Evolutionary conservation across 1,284 basidiomycete species (phyloP), one percentile per base, ranked within the genome.

Genomic region (Austroboletus sp.): DNA sequence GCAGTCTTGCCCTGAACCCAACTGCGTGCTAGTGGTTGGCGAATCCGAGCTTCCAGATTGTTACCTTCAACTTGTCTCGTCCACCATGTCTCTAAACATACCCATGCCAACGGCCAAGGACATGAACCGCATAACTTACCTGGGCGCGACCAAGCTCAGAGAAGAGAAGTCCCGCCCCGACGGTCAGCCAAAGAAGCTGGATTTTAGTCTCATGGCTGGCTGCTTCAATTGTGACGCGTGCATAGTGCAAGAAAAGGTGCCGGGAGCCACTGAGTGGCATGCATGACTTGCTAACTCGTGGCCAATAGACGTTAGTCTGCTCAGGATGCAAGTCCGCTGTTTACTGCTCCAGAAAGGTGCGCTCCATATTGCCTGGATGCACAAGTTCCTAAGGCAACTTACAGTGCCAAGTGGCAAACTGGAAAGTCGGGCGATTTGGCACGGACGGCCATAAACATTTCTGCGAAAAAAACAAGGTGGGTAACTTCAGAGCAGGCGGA

Each of bases 391-490:
- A 21, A 52, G 33, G 32, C 7, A n/a, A 27, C 0, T 15, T 37
- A 13, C 29, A 63, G 61, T 67, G 65, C 45, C 61, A 67, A 50
- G 44, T 62, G 12, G 46, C 53, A 21, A 42, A 65, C 40, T 67
- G 65, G 61, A 63, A 63, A 50, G 21, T 7, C 10, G 65, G 61
- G 21, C 53, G 47, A 31, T 42, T 58, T 21, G 65, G 65, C 13
- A 43, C 57, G 3, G 56, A 59, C 15, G 62, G 62, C 6, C 69
- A 69, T 37, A 68, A 65, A 36, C n/a, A 48, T 25, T 58, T 69
- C 23, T 69, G 67, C 43, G 47, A 58, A 32, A 59, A 55, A 39
- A 69, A 71, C 44, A 67, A 69, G 57, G 67, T 65, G 35, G 12
- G 58, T 45, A 41, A 38, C 13, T 34, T 33, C n/a, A 42, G 13